Evolutionary conservation across 148 eudicot genomes (phyloP).

Genomic region (Camellia sinensis): DNA sequence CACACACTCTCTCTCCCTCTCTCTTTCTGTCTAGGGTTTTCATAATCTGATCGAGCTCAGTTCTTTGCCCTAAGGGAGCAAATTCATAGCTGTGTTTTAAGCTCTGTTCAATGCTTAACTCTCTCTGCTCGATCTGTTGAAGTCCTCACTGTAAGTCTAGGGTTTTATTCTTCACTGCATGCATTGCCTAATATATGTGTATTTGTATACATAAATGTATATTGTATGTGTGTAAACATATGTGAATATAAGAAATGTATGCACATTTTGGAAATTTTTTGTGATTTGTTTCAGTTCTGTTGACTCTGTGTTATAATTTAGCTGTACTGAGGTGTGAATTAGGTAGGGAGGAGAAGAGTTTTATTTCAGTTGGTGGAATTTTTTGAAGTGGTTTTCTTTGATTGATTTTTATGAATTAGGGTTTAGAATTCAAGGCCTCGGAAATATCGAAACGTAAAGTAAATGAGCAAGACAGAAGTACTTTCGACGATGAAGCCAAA

Average conservation of each 20-base stretch:
- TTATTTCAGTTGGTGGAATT: not conserved
- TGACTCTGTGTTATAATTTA: not conserved
- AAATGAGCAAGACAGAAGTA: slow-evolving; percentile 66
- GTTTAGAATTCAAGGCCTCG: slow-evolving; percentile 26
- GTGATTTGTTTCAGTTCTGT: not conserved
- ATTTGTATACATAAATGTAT: not conserved
- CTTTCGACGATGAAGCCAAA: slow-evolving; percentile 50
- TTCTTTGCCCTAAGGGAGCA: slow-evolving; percentile 2
- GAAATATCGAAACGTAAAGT: slow-evolving; percentile 42
- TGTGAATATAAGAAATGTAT: not conserved
- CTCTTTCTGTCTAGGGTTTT: slow-evolving; percentile 24
- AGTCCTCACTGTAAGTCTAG: slow-evolving; percentile 32
- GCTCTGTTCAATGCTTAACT: slow-evolving; percentile 16
- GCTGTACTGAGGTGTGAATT: not conserved
- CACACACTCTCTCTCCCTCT: slow-evolving; percentile 12
- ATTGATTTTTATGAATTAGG: slow-evolving; percentile 27
- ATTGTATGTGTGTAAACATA: not conserved
- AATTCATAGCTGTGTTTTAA: slow-evolving; percentile 8
- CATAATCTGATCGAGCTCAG: slow-evolving; percentile 13
- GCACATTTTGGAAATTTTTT: slow-evolving; percentile 3
- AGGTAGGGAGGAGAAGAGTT: not conserved
- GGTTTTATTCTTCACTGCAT: too few relatives aligned
- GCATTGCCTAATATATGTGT: not conserved
- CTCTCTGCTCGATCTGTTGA: slow-evolving; percentile 35
- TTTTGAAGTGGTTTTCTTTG: not conserved